phyloP scores from a whole-genome alignment of 2,329 filamentous ascomycete species.

The Xylaria sp. region DNA sequence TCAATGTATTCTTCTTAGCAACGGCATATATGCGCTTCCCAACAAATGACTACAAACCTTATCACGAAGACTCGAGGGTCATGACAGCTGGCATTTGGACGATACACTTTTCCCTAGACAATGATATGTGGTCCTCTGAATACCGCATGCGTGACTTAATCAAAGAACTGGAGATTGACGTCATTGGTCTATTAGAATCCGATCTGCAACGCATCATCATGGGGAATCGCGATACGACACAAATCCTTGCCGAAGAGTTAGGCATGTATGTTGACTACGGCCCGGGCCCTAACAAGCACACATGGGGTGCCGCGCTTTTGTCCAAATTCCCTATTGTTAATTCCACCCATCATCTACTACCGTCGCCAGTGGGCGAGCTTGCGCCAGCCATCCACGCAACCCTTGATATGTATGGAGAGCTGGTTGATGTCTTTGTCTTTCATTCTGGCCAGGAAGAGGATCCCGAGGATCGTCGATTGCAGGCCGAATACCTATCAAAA shows the following conservation, averaged over 20 bases:
- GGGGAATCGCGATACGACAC: constrained; percentile 96
- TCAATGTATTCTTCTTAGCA: constrained; percentile 83
- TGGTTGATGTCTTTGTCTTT: constrained; percentile 96
- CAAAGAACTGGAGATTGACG: constrained; percentile 95
- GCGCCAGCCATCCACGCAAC: constrained; percentile 98
- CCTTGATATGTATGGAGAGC: constrained; percentile 87
- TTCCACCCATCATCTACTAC: constrained; percentile 93
- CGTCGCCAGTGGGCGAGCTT: constrained; percentile 91
- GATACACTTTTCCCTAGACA: constrained; percentile 96
- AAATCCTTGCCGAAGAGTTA: constrained; percentile 93
- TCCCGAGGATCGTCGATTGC: constrained; percentile 86
- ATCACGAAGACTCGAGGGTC: constrained; percentile 86
- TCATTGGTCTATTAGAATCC: constrained; percentile 92
- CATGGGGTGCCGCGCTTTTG: constrained; percentile 91
- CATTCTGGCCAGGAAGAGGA: constrained; percentile 99
- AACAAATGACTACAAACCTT: constrained; percentile 87
- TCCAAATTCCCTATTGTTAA: constrained; percentile 99
- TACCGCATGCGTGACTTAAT: constrained; percentile 91
- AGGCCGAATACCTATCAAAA: constrained; percentile 84
- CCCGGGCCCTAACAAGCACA: constrained; percentile 98
- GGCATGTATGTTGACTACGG: constrained; percentile 99
- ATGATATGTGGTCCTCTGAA: constrained; percentile 98
- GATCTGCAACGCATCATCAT: constrained; percentile 98
- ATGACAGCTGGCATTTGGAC: constrained; percentile 98
- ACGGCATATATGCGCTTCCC: constrained; percentile 92